These are phyloP conservation scores for Naganishia vaughanmartiniae DNA, from an alignment of 768 basidiomycete species.

Conservation along the genomic window DNA sequence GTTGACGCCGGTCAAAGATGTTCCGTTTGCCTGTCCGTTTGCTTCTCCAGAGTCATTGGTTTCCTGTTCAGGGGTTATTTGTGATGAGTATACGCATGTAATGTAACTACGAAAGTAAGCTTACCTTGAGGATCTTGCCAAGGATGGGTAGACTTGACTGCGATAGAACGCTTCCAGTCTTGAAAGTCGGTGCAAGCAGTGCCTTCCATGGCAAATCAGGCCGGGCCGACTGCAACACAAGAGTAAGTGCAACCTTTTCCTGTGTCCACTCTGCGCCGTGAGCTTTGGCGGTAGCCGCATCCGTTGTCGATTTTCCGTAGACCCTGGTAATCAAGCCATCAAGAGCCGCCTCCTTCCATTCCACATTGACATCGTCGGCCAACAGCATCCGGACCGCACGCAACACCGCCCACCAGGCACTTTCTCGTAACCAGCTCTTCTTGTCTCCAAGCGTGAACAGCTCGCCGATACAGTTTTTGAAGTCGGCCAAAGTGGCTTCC, in stretches of 20 bases:
- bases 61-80: conserved; percentile 37
- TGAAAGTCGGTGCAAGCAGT: conserved; percentile 70
- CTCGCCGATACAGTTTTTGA: conserved; percentile 60
- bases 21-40: conserved; percentile 17
- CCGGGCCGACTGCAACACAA: conserved; percentile 65
- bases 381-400: conserved; percentile 64
- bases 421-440: conserved; percentile 88
- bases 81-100: conserved; percentile 30
- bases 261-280: conserved; percentile 67
- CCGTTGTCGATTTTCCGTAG: conserved; percentile 55
- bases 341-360: conserved; percentile 71
- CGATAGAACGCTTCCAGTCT: conserved; percentile 66
- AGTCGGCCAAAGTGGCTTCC: conserved; percentile 63
- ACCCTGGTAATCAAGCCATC: conserved; percentile 58
- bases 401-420: conserved; percentile 78
- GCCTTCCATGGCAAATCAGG: conserved; percentile 68
- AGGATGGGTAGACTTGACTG: conserved; percentile 69
- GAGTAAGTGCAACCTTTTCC: conserved; percentile 77
- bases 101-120: conserved; percentile 30
- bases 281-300: conserved; percentile 26
- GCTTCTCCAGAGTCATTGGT: conserved; percentile 61
- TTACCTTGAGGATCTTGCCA: conserved; percentile 76
- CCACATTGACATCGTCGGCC: conserved; percentile 51
- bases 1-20: conserved; percentile 49
- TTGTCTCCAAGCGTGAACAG: conserved; percentile 70